Evolutionary conservation across 257 asterid genomes (phyloP).

Genomic region (Jasminum sambac): DNA sequence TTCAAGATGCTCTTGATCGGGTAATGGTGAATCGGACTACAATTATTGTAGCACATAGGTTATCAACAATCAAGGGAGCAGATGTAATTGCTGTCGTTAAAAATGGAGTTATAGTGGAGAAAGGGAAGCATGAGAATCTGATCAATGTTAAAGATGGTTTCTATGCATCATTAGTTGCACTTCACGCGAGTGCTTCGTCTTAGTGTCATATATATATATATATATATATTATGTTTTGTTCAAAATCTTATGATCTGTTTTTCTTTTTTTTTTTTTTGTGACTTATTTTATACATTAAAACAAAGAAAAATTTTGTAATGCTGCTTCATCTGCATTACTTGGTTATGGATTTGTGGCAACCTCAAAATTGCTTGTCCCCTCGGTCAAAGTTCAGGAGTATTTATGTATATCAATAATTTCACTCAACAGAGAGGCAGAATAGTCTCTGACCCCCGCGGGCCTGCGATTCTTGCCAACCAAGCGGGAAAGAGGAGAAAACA

Average conservation of each 20-base stretch:
- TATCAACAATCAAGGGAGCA: constrained; percentile 77
- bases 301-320: background rate
- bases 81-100: constrained; percentile 80
- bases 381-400: background rate
- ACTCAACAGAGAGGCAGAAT: background rate
- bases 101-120: constrained; percentile 74
- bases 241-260: background rate
- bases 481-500: background rate
- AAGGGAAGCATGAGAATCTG: constrained; percentile 70
- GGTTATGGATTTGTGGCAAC: background rate
- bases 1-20: constrained; percentile 76
- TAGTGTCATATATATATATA: background rate
- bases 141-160: constrained; percentile 63
- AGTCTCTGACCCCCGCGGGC: background rate
- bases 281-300: background rate
- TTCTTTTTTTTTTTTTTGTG: too few species aligned
- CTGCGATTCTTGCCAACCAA: background rate
- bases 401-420: background rate
- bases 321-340: background rate
- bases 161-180: constrained; percentile 70
- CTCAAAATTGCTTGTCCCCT: background rate
- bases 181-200: constrained; percentile 51
- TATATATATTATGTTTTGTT: background rate
- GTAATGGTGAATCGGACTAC: constrained; percentile 80
- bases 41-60: constrained; percentile 77